Evolutionary conservation across 2,329 filamentous ascomycete genomes (phyloP), one percentile per base, ranked within the genome.

Genomic region (Colletotrichum salicis): DNA sequence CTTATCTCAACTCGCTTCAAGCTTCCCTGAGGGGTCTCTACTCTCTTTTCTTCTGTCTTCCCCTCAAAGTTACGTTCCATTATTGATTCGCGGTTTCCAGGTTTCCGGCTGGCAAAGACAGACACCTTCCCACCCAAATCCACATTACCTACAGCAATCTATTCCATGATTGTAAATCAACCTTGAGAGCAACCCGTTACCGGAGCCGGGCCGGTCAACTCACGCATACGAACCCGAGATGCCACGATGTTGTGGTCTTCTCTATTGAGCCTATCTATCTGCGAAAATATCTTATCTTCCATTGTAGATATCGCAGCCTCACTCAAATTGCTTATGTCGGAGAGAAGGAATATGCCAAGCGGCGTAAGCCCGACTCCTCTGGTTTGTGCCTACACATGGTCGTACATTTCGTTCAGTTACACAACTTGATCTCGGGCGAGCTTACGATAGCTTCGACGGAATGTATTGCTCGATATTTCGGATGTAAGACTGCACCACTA

Each of bases 1-100:
- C 58, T 71, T 71, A 71, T 71, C 69, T 71, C 22, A 5, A 35
- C 27, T 48, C 54, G 65, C 65, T 48, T 63, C 55, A 59, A 64
- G 35, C 24, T 54, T 61, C 57, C 51, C 5, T 41, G 45, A 37
- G 51, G 31, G 37, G n/a, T 58, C 54, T 19, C 31, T 67, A 22
- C 12, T 41, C 45, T 19, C 22, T 61, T 41, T 24, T 24, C 45
- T 69, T 29, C 19, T n/a, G 37, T 31, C 57, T 58, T 55, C 15
- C 22, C 29, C 35, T 52, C 52, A 7, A 22, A 57, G 12, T 48
- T 67, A 67, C 64, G 67, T 70, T 67, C 37, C 52, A 61, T 41
- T 37, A 31, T 57, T 45, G 5, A 48, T 31, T 48, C 27, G 15
- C 51, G 57, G n/a, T 31, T 54, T 19, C 41, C 41, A 48, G 41